Conservation (phyloP, 495 filamentous ascomycete genomes). For the Neurospora sp. region DNA sequence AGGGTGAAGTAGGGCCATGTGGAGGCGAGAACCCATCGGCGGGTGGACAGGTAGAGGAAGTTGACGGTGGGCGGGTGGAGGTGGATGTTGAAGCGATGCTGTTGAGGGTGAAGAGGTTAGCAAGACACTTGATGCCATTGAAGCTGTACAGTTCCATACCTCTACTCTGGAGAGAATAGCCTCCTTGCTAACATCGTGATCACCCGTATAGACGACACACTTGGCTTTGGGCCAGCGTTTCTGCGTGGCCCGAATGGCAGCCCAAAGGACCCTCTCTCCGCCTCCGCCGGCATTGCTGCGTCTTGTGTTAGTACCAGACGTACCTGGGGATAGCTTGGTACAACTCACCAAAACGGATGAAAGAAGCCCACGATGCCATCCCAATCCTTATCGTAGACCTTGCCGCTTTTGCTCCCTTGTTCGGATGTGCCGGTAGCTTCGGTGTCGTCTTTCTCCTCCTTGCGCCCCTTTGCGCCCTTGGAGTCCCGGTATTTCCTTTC, state of each 20-base stretch:
- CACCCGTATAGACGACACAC: constrained; percentile 89
- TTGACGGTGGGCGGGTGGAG: constrained; percentile 74
- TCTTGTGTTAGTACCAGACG: neutral
- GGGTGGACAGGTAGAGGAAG: constrained; percentile 82
- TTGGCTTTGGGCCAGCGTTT: constrained; percentile 78
- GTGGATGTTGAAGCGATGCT: constrained; percentile 86
- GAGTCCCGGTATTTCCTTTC: constrained; percentile 39
- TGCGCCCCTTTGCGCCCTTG: constrained; percentile 21
- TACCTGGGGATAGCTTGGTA: too few relatives aligned
- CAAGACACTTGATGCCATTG: neutral
- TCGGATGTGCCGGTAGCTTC: constrained; percentile 43
- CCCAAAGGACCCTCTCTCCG: constrained; percentile 94
- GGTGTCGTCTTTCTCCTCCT: constrained; percentile 31
- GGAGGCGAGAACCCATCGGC: constrained; percentile 70
- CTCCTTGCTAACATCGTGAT: constrained; percentile 74
- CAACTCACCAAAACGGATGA: constrained; percentile 79
- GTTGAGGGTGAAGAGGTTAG: neutral
- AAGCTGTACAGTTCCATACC: constrained; percentile 29
- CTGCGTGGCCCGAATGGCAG: constrained; percentile 86
- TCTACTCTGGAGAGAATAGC: constrained; percentile 68
- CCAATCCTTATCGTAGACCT: constrained; percentile 49
- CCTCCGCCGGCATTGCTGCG: constrained; percentile 86
- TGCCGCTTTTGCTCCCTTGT: constrained; percentile 21
- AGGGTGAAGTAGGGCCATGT: constrained; percentile 91
- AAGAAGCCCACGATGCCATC: constrained; percentile 88